Evolutionary conservation across 2,329 filamentous ascomycete species (phyloP), one percentile per base, ranked within the genome.

Genomic region (Ophiostoma perfectum): DNA sequence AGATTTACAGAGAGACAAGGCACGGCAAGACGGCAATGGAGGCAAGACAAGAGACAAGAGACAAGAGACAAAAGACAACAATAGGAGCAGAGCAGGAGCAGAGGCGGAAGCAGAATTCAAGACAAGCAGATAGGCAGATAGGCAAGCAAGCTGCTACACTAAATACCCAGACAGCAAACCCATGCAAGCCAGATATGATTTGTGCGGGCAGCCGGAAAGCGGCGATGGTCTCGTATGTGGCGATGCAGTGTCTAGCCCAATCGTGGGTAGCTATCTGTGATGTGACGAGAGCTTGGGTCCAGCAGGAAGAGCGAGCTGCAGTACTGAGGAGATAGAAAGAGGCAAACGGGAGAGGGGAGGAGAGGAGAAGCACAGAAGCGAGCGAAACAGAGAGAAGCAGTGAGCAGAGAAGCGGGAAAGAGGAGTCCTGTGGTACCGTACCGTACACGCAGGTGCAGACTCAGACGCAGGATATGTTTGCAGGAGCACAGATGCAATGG

Each of bases 341-440:
- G n/a, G 14, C 45, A 55, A 18, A 14, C 49, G 3, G n/a, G 64
- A 36, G 2, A 45, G 67, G 36, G 11, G 64, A 16, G 4, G 5
- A 39, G 44, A 5, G 16, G 49, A 49, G 5, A 14, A 47, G 66
- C 47, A 38, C 27, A 52, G 60, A 52, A n/a, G 18, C n/a, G 58
- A 42, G 49, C 14, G 38, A 62, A 5, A 39, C 45, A 6, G 63
- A 14, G 27, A 27, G 27, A 27, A 27, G 27, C 27, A 27, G 27
- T 27, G 2, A 27, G 27, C 27, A 42, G 38, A 55, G 45, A 68
- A 14, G 42, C 52, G 49, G 18, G 16, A 58, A 60, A 60, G 55
- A 60, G 27, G 55, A 60, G 55, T 11, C 27, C 55, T 60, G 55
- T 60, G 55, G 38, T 60, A 60, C 55, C 55, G 55, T 18, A 27